These are phyloP conservation scores for Sphaerosporella brunnea DNA, from an alignment of 495 filamentous ascomycete genomes.

Conservation along the genomic window DNA sequence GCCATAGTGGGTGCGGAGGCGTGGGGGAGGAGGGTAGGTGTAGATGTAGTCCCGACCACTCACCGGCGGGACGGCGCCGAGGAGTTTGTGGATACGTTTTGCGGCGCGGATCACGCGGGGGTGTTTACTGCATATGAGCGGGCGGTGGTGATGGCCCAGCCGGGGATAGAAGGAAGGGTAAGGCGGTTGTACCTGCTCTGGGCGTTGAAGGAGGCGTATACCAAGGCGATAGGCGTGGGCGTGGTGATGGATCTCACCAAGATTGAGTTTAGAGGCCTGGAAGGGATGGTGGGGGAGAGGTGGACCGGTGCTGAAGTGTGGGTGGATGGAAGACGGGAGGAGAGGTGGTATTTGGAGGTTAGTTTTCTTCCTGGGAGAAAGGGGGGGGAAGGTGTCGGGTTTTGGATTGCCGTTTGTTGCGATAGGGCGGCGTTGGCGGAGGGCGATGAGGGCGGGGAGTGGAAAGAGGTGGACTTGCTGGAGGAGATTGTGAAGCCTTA, in stretches of 20 bases:
- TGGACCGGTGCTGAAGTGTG: background rate
- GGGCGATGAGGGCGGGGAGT: background rate
- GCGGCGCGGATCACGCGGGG: background rate
- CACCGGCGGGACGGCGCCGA: slow-evolving; percentile 3
- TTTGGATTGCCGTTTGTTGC: slow-evolving; percentile 5
- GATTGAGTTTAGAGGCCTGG: slow-evolving; percentile 17
- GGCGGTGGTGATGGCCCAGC: background rate
- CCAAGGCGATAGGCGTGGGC: slow-evolving; percentile 23
- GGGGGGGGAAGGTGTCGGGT: background rate
- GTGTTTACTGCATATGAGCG: slow-evolving; percentile 19
- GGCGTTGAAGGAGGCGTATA: slow-evolving; percentile 26
- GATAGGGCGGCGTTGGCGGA: background rate
- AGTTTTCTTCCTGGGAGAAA: background rate
- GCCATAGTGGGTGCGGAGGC: background rate
- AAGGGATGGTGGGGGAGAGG: background rate
- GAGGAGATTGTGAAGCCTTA: background rate
- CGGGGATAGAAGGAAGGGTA: slow-evolving; percentile 11
- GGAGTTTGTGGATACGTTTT: slow-evolving; percentile 18
- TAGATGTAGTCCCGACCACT: slow-evolving; percentile 22
- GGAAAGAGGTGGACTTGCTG: slow-evolving; percentile 1
- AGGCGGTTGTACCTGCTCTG: slow-evolving; percentile 21
- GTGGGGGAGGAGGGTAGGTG: slow-evolving; percentile 12
- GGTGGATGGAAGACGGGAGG: background rate
- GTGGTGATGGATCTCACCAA: slow-evolving; percentile 16
- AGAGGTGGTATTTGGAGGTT: slow-evolving; percentile 5